Conservation (phyloP, 2,329 filamentous ascomycete species). For the Emmonsia crescens region DNA sequence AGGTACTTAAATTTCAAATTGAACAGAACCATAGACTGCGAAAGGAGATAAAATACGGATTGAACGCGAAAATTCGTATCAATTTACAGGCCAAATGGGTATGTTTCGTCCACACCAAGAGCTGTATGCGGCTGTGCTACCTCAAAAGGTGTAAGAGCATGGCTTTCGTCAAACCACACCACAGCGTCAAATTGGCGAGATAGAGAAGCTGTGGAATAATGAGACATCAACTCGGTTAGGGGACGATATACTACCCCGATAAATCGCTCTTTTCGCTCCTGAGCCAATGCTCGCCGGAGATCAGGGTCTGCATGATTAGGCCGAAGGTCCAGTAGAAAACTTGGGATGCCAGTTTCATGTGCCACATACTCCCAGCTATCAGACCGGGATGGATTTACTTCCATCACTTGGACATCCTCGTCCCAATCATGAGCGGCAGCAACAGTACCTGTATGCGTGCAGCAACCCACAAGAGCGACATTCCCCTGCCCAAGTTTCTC, state of each 20-base stretch:
- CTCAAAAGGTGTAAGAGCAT: conserved; percentile 38
- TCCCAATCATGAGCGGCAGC: conserved; percentile 44
- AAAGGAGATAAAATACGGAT: not conserved
- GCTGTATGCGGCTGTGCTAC: conserved; percentile 34
- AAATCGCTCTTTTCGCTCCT: conserved; percentile 39
- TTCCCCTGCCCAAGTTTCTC: conserved; percentile 33
- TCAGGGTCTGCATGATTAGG: conserved; percentile 24
- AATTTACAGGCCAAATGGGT: conserved; percentile 40
- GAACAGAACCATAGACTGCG: not conserved
- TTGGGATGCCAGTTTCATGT: conserved; percentile 36
- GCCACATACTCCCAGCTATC: conserved; percentile 42
- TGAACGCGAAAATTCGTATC: not conserved
- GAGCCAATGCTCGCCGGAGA: conserved; percentile 28
- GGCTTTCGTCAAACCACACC: conserved; percentile 41
- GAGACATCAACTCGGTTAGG: conserved; percentile 39
- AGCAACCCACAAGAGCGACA: conserved; percentile 38
- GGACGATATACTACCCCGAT: conserved; percentile 45
- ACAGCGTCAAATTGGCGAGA: conserved; percentile 41
- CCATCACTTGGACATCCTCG: conserved; percentile 41
- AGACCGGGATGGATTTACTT: conserved; percentile 34
- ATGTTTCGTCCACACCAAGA: conserved; percentile 38
- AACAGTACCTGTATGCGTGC: conserved; percentile 42
- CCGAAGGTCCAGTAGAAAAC: conserved; percentile 40
- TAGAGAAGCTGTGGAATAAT: conserved; percentile 39
- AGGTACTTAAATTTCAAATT: not conserved